Evolutionary conservation across 2,329 filamentous ascomycete species (phyloP), one percentile per base, ranked within the genome.

Genomic region (Pseudopyricularia cyperi): DNA sequence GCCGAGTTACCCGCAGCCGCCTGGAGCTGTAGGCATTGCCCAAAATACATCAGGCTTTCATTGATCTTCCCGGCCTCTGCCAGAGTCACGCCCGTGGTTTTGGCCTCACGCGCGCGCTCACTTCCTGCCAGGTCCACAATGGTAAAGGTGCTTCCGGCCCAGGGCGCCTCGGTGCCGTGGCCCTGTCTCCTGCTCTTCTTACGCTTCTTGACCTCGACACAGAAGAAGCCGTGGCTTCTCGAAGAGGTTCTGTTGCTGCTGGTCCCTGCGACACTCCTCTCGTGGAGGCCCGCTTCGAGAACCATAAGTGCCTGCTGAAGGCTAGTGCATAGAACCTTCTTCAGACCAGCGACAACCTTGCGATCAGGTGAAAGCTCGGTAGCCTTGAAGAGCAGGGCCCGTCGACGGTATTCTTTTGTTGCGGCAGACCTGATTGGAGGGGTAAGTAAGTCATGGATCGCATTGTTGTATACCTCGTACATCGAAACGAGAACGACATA

Each of bases 381-480:
- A 24, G 83, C 82, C 66, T 96, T 98, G 77, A 96, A 98, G 0
- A 95, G 73, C 2, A 98, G 70, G 0, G 88, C 83, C 28, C 90
- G 80, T n/a, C 93, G 82, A 50, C 83, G 76, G 57, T 76, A 74
- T 54, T 88, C 83, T 59, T 87, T 89, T 2, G 80, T 83, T 5
- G 75, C 74, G 34, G 76, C 76, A 0, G 74, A 74, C 55, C 77
- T 77, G 22, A 73, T 68, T 3, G 79, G 76, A 0, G 80, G 78
- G 0, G 85, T 86, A 1, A 98, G 73, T 0, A 98, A 80, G 61
- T 98, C 93, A 65, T 94, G 97, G 58, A 98, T 97, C 34, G 90
- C 83, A 68, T 98, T 91, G 63, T 98, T 98, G 71, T 98, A 96
- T 1, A 98, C 91, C 66, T 98, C 93, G 67, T 97, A 97, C 90